A percentile compares a stretch with the other conserved stretches of the same genome.
phyloP scores from a whole-genome alignment of 2,329 filamentous ascomycete species.

The Lojkania enalia region DNA sequence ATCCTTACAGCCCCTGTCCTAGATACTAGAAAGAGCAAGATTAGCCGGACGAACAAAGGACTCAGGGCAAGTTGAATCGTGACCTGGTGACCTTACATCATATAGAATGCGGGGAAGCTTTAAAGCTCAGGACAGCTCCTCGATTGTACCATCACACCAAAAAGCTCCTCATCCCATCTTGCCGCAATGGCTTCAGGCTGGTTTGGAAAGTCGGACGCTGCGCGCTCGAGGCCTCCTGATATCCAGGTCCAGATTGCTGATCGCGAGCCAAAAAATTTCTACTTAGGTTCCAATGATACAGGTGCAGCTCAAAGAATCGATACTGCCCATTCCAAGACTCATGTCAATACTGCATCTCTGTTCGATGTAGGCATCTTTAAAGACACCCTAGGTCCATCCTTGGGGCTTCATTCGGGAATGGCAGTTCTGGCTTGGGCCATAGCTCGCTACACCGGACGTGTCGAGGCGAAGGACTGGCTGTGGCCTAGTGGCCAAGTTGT shows the following conservation, averaged over 20 bases:
- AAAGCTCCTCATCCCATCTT: slow-evolving; percentile 1
- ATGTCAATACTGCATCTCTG: slow-evolving; percentile 35
- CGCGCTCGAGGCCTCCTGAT: slow-evolving; percentile 30
- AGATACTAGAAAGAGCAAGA: too few relatives aligned
- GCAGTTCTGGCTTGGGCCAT: slow-evolving; percentile 57
- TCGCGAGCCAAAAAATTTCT: slow-evolving; percentile 37
- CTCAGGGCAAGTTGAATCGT: slow-evolving; percentile 2
- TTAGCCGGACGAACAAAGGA: not conserved
- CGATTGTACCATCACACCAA: slow-evolving; percentile 4
- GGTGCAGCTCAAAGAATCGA: slow-evolving; percentile 24
- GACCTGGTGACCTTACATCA: slow-evolving; percentile 7
- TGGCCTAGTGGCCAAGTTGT: slow-evolving; percentile 60
- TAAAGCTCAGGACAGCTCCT: slow-evolving; percentile 18
- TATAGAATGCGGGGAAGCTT: slow-evolving; percentile 27
- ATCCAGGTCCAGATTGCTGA: slow-evolving; percentile 37
- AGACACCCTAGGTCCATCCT: slow-evolving; percentile 58
- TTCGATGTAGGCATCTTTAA: slow-evolving; percentile 56
- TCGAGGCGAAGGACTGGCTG: slow-evolving; percentile 64
- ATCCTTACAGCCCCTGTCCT: too few relatives aligned
- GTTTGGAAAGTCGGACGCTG: slow-evolving; percentile 28
- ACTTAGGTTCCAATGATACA: slow-evolving; percentile 30
- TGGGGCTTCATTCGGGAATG: slow-evolving; percentile 58
- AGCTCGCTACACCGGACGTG: slow-evolving; percentile 56
- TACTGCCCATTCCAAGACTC: slow-evolving; percentile 36
- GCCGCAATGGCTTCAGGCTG: slow-evolving; percentile 30